Evolutionary conservation across 768 basidiomycete genomes (phyloP).

Genomic region (Pholiota conissans): DNA sequence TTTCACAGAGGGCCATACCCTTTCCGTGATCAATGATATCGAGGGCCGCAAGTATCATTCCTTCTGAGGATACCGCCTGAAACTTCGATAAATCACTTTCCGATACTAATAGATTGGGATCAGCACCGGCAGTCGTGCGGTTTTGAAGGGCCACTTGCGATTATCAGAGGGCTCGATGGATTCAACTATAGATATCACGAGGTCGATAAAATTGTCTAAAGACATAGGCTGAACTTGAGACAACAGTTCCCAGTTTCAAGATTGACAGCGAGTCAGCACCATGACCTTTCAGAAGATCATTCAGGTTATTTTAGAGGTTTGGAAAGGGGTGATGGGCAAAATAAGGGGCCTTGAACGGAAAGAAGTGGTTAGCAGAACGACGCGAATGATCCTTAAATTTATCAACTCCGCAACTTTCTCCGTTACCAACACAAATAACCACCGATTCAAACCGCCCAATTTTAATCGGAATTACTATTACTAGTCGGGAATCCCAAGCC

Average conservation of each 20-base stretch:
- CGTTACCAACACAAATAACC: too few species aligned
- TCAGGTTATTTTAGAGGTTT: background rate
- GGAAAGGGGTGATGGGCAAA: background rate
- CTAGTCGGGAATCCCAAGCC: background rate
- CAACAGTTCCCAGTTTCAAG: too few species aligned
- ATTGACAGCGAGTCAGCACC: too few species aligned
- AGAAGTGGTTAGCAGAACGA: too few species aligned
- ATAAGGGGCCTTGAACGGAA: too few species aligned
- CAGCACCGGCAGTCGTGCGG: background rate
- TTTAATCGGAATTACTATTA: too few species aligned
- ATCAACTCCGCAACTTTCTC: background rate
- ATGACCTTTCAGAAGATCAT: background rate
- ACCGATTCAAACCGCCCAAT: too few species aligned
- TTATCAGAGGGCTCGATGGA: slow-evolving; percentile 14
- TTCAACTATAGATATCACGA: slow-evolving; percentile 15
- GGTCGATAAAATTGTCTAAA: slow-evolving; percentile 3
- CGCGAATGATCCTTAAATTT: too few species aligned
- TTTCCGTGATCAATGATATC: slow-evolving; percentile 74
- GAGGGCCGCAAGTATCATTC: slow-evolving; percentile 64
- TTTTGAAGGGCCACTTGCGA: slow-evolving; percentile 2
- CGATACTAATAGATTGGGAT: slow-evolving; percentile 18
- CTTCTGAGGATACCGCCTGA: slow-evolving; percentile 59
- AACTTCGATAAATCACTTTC: slow-evolving; percentile 60
- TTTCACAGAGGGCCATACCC: slow-evolving; percentile 39
- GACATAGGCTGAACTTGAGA: background rate